A percentile compares a stretch with the other conserved stretches of the same genome.
Conservation (phyloP, 192 early-diverging fungal species). For the Kickxella alabastrina region DNA sequence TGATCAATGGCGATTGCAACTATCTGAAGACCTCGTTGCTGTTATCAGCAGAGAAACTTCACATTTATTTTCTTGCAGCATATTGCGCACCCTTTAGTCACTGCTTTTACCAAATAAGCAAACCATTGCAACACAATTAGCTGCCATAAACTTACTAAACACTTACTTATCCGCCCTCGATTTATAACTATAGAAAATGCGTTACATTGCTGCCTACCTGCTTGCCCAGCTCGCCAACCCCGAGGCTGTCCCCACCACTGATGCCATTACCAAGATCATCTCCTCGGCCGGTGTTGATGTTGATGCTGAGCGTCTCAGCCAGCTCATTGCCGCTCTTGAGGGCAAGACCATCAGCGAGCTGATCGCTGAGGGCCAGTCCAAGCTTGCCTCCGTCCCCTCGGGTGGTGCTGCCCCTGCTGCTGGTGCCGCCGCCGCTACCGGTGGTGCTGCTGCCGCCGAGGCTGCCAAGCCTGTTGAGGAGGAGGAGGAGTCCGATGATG, state of each 20-base stretch:
- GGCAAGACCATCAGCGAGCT: conserved; percentile 91
- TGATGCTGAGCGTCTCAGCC: conserved; percentile 73
- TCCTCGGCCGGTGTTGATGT: conserved; percentile 87
- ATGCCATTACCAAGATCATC: conserved; percentile 79
- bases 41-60: no score
- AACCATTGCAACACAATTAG: no score
- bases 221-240: conserved; percentile 88
- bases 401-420: conserved; percentile 76
- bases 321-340: conserved; percentile 76
- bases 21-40: no score
- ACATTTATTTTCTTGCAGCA: no score
- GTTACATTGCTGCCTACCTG: conserved; percentile 97
- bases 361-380: conserved; percentile 84
- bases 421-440: conserved; percentile 63
- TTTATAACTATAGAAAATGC: no score
- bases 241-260: conserved; percentile 67
- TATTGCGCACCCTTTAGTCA: no score
- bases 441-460: conserved; percentile 62
- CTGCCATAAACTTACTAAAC: no score
- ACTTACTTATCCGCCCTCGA: no score
- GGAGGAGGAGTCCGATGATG: conserved; percentile 86
- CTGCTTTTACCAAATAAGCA: no score
- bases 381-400: conserved; percentile 91
- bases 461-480: conserved; percentile 61
- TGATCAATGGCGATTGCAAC: no score